Evolutionary conservation across 495 filamentous ascomycete genomes (phyloP).

Genomic region (Lasiosphaeria ovina): DNA sequence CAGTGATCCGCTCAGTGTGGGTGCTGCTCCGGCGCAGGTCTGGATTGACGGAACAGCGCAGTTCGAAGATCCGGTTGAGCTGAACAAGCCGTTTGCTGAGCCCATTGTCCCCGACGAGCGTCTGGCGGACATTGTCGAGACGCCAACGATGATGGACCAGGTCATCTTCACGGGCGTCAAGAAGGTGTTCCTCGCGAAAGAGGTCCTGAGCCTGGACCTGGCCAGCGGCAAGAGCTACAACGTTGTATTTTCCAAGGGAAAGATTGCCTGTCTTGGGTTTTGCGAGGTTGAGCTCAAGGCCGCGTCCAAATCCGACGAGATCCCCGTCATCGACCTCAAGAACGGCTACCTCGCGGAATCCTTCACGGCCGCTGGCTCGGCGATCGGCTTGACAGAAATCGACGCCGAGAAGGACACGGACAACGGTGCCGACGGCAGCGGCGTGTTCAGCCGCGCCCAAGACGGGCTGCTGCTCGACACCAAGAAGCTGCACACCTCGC

Average conservation of each 20-base stretch:
- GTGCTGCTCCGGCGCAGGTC: slow-evolving; percentile 60
- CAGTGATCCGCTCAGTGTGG: slow-evolving; percentile 59
- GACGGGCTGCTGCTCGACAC: slow-evolving; percentile 45
- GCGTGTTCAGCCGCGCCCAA: slow-evolving; percentile 43
- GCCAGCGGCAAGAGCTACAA: slow-evolving; percentile 25
- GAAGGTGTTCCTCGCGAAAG: slow-evolving; percentile 36
- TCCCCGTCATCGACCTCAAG: slow-evolving; percentile 43
- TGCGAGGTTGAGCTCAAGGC: slow-evolving; percentile 37
- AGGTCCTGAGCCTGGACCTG: not conserved
- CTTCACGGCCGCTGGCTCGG: slow-evolving; percentile 52
- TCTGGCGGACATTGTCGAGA: slow-evolving; percentile 32
- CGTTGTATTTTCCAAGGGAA: slow-evolving; percentile 46
- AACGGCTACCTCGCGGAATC: slow-evolving; percentile 57
- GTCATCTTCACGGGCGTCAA: slow-evolving; percentile 51
- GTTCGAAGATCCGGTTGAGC: slow-evolving; percentile 44
- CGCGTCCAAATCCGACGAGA: slow-evolving; percentile 24
- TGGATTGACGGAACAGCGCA: slow-evolving; percentile 62
- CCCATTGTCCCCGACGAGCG: slow-evolving; percentile 29
- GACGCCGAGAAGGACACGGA: slow-evolving; percentile 49
- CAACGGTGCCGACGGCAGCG: slow-evolving; percentile 36
- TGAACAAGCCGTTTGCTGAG: slow-evolving; percentile 34
- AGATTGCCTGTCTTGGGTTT: slow-evolving; percentile 48
- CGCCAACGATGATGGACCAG: slow-evolving; percentile 29
- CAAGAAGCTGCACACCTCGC: slow-evolving; percentile 43
- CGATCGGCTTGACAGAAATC: slow-evolving; percentile 58